Evolutionary conservation across 495 filamentous ascomycete species (phyloP).

Genomic region (Thermothielavioides terrestris): DNA sequence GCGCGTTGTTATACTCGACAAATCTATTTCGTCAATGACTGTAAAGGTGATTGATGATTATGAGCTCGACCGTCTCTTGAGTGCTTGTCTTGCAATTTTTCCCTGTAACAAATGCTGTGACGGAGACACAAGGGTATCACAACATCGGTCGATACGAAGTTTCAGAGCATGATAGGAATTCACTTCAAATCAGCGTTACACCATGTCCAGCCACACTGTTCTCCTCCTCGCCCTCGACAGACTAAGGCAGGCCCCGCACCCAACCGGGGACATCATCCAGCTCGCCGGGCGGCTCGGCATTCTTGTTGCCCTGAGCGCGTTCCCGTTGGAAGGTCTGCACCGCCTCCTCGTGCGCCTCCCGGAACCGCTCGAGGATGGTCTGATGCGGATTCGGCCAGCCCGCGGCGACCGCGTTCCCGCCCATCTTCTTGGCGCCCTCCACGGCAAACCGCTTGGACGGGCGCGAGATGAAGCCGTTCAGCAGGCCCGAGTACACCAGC

Average conservation of each 20-base stretch:
- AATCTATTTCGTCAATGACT: constrained; percentile 7
- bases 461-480: constrained; percentile 81
- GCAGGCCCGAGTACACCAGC: constrained; percentile 70
- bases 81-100: too few relatives aligned
- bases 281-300: constrained; percentile 22
- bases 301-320: too few relatives aligned
- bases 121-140: too few relatives aligned
- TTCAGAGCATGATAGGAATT: too few relatives aligned
- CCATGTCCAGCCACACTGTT: not conserved
- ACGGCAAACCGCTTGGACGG: constrained; percentile 68
- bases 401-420: constrained; percentile 36
- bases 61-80: too few relatives aligned
- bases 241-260: constrained; percentile 18
- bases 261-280: constrained; percentile 30
- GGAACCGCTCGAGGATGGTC: constrained; percentile 24
- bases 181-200: too few relatives aligned
- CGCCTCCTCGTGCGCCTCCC: constrained; percentile 25
- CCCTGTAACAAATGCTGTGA: too few relatives aligned
- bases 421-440: constrained; percentile 59
- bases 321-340: constrained; percentile 13
- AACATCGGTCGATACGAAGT: too few relatives aligned
- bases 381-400: constrained; percentile 35
- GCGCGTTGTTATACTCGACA: too few relatives aligned
- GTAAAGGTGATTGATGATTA: constrained; percentile 9
- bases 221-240: not conserved